phyloP scores from a whole-genome alignment of 2,329 filamentous ascomycete species.

The Mycosphaerelloides madeirae region DNA sequence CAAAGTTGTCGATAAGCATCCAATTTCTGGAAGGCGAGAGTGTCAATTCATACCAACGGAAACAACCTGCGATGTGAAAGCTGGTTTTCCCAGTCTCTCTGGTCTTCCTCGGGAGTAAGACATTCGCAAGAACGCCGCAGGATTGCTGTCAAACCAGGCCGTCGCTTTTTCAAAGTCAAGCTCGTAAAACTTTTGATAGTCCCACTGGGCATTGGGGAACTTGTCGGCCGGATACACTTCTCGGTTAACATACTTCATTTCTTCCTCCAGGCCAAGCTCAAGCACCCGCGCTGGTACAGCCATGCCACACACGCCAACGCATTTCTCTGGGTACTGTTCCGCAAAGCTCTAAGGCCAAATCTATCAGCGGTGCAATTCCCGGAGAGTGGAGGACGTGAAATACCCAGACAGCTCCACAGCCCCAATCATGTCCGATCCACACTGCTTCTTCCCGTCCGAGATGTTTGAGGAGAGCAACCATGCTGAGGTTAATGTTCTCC shows the following conservation, averaged over 20 bases:
- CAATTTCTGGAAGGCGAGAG: too few species aligned
- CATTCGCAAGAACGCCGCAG: slow-evolving; percentile 25
- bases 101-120: slow-evolving; percentile 27
- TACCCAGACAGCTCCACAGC: slow-evolving; percentile 30
- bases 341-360: slow-evolving; percentile 6
- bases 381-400: neutral
- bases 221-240: slow-evolving; percentile 44
- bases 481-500: slow-evolving; percentile 25
- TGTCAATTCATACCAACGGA: too few species aligned
- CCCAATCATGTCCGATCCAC: slow-evolving; percentile 49
- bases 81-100: slow-evolving; percentile 25
- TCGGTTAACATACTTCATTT: slow-evolving; percentile 38
- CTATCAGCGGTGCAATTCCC: neutral
- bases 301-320: slow-evolving; percentile 27
- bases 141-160: slow-evolving; percentile 17
- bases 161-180: slow-evolving; percentile 23
- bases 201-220: slow-evolving; percentile 37
- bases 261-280: slow-evolving; percentile 38
- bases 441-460: slow-evolving; percentile 38
- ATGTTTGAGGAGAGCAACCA: slow-evolving; percentile 39
- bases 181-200: slow-evolving; percentile 34
- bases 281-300: slow-evolving; percentile 41
- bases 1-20: too few species aligned
- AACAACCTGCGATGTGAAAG: slow-evolving; percentile 14
- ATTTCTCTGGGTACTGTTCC: slow-evolving; percentile 30